phyloP scores from a whole-genome alignment of 1,139 yeast genomes.

The Geotrichum citri-aurantii region DNA sequence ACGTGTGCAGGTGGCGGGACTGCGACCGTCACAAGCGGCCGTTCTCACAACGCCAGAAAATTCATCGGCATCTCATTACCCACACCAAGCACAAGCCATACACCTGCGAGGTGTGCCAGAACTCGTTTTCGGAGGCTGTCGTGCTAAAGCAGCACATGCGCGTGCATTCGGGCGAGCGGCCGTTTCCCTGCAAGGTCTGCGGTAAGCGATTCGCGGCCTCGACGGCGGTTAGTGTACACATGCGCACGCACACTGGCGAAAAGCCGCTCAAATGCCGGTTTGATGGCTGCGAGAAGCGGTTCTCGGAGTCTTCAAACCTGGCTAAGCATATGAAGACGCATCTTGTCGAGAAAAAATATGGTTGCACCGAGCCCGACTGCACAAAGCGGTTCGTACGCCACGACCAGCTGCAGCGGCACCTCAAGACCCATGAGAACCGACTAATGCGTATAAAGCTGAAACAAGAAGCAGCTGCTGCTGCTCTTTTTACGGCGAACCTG shows the following conservation, averaged over 20 bases:
- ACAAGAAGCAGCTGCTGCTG: background rate
- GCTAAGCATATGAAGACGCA: constrained; percentile 72
- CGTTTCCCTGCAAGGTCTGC: constrained; percentile 74
- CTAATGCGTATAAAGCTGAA: background rate
- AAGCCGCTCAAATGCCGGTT: constrained; percentile 76
- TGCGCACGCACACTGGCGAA: constrained; percentile 85
- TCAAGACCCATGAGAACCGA: constrained; percentile 21
- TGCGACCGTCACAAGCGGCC: constrained; percentile 60
- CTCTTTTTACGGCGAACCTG: background rate
- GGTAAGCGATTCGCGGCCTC: constrained; percentile 64
- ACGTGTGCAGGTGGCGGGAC: constrained; percentile 70
- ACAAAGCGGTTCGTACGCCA: constrained; percentile 30
- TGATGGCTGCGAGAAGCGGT: constrained; percentile 77
- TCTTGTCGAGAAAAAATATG: constrained; percentile 23
- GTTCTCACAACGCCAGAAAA: constrained; percentile 75
- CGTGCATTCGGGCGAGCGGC: constrained; percentile 82
- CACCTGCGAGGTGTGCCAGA: constrained; percentile 60
- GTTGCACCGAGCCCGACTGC: constrained; percentile 28
- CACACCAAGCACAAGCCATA: constrained; percentile 83
- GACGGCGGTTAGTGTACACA: constrained; percentile 57
- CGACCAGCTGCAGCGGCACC: constrained; percentile 34
- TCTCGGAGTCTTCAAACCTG: constrained; percentile 82
- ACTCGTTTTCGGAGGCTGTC: constrained; percentile 60
- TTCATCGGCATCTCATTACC: constrained; percentile 76
- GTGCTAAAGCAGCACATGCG: constrained; percentile 73